Base-by-base conservation (phyloP, 192 early-diverging fungal species). In the Linnemannia exigua region DNA sequence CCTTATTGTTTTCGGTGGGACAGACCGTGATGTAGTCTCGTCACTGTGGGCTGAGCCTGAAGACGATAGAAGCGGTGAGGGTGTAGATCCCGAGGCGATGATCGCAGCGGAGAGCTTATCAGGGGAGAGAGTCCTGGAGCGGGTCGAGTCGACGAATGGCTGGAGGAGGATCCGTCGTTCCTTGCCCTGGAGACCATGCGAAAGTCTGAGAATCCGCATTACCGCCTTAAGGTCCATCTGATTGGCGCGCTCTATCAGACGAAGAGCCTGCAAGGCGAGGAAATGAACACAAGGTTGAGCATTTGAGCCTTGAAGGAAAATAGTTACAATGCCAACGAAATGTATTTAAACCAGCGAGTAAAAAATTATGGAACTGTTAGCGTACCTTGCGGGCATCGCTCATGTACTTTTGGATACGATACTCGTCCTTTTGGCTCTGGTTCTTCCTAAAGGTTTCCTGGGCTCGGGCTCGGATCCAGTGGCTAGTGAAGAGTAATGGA, bases 211-310 rank as follows among this genome's bases (percentile, higher is more conserved):
- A 12, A 86, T 36, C 33, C 78, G 78, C 63, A 72, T 70, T 17
- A 77, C 74, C 0, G 78, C 41, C 66, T 80, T 86, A 28, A 77
- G 47, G 31, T 86, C 84, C 84, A 86, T 58, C 36, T 80, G 84
- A 67, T 86, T 86, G 66, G 77, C 84, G 16, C 84, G 84, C 19
- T 86, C 84, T 17, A 86, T 69, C 15, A 63, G 36, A 11, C 84
- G 78, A 20, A 86, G 84, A 77, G 84, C 78, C 84, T 86, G 31
- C 16, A 6, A n/a, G n/a, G n/a, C n/a, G n/a, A n/a, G 9, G 14
- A 48, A 31, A 11, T 35, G 17, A 76, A 16, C 12, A 31, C 0
- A 71, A 28, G 20, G 68, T 8, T 22, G 12, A 33, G 46, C 11
- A 17, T 44, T 28, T 25, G 47, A 31, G 63, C 17, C 20, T 36